Conservation (phyloP, 1,139 yeast species). For the Nakaseomyces bracarensis region DNA sequence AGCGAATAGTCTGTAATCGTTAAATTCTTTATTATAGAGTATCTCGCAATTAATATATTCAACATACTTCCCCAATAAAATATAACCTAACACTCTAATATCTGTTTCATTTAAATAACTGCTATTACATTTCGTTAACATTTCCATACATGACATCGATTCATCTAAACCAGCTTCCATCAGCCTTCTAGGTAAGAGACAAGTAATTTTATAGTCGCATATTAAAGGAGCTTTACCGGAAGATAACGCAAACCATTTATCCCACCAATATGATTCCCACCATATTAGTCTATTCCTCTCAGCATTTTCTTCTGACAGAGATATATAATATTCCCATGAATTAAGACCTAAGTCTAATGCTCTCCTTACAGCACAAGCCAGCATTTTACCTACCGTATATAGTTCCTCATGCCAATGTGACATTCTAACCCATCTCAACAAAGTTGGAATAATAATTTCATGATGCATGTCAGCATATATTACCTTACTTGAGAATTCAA, state of each 20-base stretch:
- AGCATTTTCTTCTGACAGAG: constrained; percentile 13
- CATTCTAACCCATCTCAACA: constrained; percentile 2
- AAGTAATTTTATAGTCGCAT: constrained; percentile 7
- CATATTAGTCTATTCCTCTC: constrained; percentile 20
- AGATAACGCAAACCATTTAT: constrained; percentile 15
- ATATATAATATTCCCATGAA: constrained; percentile 19
- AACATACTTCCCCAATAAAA: constrained; percentile 12
- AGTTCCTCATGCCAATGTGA: constrained; percentile 5
- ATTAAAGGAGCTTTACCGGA: constrained; percentile 16
- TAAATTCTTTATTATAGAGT: constrained; percentile 12
- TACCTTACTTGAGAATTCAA: constrained; percentile 3
- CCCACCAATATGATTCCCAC: constrained; percentile 25
- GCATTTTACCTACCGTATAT: not conserved
- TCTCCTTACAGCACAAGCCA: constrained; percentile 6
- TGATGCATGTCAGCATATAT: constrained; percentile 6
- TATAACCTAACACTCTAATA: constrained; percentile 9
- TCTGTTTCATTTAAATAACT: constrained; percentile 3
- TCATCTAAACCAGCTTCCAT: constrained; percentile 12
- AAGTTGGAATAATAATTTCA: constrained; percentile 3
- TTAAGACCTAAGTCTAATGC: constrained; percentile 13
- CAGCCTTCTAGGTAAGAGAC: constrained; percentile 14
- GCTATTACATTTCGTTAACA: constrained; percentile 6
- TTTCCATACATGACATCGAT: constrained; percentile 11
- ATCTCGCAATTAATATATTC: constrained; percentile 5
- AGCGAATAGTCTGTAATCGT: constrained; percentile 12